Evolutionary conservation across 192 early-diverging fungal genomes (phyloP), one percentile per base, ranked within the genome.

Genomic region (Podila minutissima): DNA sequence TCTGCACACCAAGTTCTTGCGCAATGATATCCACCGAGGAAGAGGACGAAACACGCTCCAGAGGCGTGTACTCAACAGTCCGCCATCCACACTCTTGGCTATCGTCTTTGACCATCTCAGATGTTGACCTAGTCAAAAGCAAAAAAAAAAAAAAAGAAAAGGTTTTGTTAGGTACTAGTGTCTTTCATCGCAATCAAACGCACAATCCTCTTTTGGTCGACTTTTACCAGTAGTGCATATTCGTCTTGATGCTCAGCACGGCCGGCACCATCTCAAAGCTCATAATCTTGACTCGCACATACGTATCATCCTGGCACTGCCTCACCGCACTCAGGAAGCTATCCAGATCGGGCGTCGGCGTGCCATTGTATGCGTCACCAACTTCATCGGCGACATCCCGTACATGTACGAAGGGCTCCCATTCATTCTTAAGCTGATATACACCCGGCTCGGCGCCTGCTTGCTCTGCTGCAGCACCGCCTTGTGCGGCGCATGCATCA

Each of bases 251-350:
- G 68, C 86, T 89, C 28, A 93, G 66, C 22, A 95, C 91, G 1
- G 86, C 83, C 15, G 93, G 93, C 5, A 95, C 89, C 70, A 87
- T 88, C 62, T 95, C 93, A 75, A 95, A 94, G 29, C 87, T 91
- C 62, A 94, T 86, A 19, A 87, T 86, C 72, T 92, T 92, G 24
- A 95, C 87, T 13, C 93, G 84, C 10, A 93, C 91, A 77, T 93
- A 95, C 1, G 77, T 83, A 51, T 89, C 88, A 55, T 93, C 93
- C 20, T 76, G 62, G 31, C 91, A 74, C 32, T 84, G 71, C 69
- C 83, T 81, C 10, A 93, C 89, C 11, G 84, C 89, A 0, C 57
- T 66, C 26, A 93, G 73, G 58, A 94, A 87, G 12, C 87, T 87
- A 74, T 92, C 91, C 24, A 94, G 65, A 31, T 88, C 87, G 0